Percentiles rank a stretch among this genome's conserved stretches.
Evolutionary conservation across 768 basidiomycete species (phyloP).

Genomic region (Calocybe cyanea): DNA sequence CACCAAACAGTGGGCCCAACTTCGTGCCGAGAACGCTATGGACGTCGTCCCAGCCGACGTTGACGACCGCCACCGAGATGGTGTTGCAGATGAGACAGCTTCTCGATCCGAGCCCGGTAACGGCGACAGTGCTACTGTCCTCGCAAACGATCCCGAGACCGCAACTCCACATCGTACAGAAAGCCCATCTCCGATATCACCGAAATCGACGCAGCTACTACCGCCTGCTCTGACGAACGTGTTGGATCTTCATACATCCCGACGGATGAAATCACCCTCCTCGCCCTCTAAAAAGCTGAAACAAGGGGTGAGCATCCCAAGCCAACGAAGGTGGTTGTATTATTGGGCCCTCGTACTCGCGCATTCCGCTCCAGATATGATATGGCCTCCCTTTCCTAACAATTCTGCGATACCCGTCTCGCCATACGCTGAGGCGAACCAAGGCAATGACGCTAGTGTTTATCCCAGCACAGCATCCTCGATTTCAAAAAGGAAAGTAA

Average conservation of each 20-base stretch:
- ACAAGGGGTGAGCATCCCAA: conserved; percentile 76
- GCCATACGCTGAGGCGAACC: conserved; percentile 2
- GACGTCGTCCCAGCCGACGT: conserved; percentile 43
- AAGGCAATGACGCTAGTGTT: too few species aligned
- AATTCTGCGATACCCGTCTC: conserved; percentile 21
- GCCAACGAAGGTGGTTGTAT: conserved; percentile 73
- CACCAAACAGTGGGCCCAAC: conserved; percentile 44
- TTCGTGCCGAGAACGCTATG: conserved; percentile 47
- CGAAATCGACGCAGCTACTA: conserved; percentile 21
- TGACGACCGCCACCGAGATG: too few species aligned
- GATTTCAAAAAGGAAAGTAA: conserved; percentile 38
- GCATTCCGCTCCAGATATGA: conserved; percentile 46
- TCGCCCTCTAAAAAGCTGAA: conserved; percentile 28
- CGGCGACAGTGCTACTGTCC: neutral
- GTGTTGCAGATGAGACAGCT: too few species aligned
- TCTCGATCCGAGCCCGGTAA: too few species aligned
- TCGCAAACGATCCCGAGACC: too few species aligned
- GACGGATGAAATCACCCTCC: conserved; percentile 56
- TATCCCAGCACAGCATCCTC: too few species aligned
- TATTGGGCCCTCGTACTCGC: conserved; percentile 73
- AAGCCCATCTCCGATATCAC: neutral
- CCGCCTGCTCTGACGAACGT: conserved; percentile 47
- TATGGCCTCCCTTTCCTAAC: conserved; percentile 38
- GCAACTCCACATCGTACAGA: too few species aligned
- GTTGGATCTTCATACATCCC: conserved; percentile 64